Conservation (phyloP, 2,329 filamentous ascomycete genomes). For the Verticillium zaregamsianum region DNA sequence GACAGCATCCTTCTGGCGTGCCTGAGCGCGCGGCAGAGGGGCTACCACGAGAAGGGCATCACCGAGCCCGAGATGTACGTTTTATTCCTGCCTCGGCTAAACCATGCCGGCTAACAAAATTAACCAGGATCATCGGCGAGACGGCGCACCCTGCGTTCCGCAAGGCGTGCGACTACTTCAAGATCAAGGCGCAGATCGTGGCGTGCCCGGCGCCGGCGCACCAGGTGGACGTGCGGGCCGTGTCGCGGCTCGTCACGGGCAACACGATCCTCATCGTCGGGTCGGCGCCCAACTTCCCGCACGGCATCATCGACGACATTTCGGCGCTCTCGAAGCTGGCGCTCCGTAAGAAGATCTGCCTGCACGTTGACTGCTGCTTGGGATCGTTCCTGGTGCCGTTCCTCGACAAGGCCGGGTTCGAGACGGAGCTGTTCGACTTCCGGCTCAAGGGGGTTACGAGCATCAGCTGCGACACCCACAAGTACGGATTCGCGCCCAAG, state of each 20-base stretch:
- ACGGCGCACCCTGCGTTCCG: conserved; percentile 95
- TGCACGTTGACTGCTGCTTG: conserved; percentile 97
- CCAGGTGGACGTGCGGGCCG: conserved; percentile 74
- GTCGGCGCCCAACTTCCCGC: conserved; percentile 94
- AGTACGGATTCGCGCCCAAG: conserved; percentile 98
- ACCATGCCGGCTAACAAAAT: conserved; percentile 7
- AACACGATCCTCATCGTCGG: conserved; percentile 94
- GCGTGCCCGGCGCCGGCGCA: conserved; percentile 80
- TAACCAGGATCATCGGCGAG: conserved; percentile 78
- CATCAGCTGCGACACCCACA: conserved; percentile 96
- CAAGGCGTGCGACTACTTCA: conserved; percentile 93
- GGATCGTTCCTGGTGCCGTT: conserved; percentile 93
- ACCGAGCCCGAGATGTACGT: conserved; percentile 90
- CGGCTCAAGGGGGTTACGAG: conserved; percentile 88
- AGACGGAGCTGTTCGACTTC: conserved; percentile 87
- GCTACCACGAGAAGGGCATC: conserved; percentile 76
- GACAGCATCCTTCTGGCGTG: conserved; percentile 97
- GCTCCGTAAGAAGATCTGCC: conserved; percentile 70
- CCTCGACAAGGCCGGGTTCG: conserved; percentile 90
- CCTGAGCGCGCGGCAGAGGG: conserved; percentile 85
- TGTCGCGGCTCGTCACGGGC: conserved; percentile 82
- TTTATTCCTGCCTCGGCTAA: background rate
- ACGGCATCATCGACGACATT: conserved; percentile 97
- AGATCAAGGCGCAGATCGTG: conserved; percentile 90
- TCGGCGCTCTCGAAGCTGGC: conserved; percentile 78